Conservation (phyloP, 2,329 filamentous ascomycete genomes). For the Arthrobotrys sphaeroides region DNA sequence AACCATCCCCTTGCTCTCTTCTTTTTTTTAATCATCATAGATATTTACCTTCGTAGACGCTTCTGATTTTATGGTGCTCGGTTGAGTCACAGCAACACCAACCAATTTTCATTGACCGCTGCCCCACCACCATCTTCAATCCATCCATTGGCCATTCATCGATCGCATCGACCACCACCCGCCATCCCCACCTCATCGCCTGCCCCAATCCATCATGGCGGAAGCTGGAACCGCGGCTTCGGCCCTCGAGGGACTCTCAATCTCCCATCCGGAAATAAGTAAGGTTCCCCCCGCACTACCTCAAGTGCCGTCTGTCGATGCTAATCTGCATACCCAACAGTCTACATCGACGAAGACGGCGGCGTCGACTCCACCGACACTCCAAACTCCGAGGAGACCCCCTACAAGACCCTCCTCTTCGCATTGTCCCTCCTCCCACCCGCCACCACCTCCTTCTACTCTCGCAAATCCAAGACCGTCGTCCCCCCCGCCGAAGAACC, state of each 20-base stretch:
- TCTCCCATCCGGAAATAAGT: slow-evolving; percentile 42
- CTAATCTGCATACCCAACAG: slow-evolving; percentile 56
- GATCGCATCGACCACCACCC: neutral
- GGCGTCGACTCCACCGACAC: slow-evolving; percentile 75
- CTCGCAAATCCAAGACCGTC: slow-evolving; percentile 57
- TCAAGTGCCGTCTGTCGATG: neutral
- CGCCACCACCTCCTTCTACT: slow-evolving; percentile 55
- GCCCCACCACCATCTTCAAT: slow-evolving; percentile 22
- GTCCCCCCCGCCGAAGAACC: slow-evolving; percentile 66
- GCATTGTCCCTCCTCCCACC: slow-evolving; percentile 71
- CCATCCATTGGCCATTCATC: neutral
- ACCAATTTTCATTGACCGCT: too few species aligned
- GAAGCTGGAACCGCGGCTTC: slow-evolving; percentile 32
- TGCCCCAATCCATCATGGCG: slow-evolving; percentile 37
- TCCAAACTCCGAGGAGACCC: slow-evolving; percentile 75
- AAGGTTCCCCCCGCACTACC: neutral
- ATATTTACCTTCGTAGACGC: neutral
- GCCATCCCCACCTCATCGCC: neutral
- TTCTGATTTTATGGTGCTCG: neutral
- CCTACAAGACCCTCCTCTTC: slow-evolving; percentile 82
- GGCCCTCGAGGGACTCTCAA: slow-evolving; percentile 44
- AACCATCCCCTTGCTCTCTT: neutral
- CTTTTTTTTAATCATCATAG: neutral
- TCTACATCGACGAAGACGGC: slow-evolving; percentile 83
- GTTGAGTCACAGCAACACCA: too few species aligned